Evolutionary conservation across 441 rosid genomes (phyloP), one percentile per base, ranked within the genome.

Genomic region (Arabidopsis hybrid): DNA sequence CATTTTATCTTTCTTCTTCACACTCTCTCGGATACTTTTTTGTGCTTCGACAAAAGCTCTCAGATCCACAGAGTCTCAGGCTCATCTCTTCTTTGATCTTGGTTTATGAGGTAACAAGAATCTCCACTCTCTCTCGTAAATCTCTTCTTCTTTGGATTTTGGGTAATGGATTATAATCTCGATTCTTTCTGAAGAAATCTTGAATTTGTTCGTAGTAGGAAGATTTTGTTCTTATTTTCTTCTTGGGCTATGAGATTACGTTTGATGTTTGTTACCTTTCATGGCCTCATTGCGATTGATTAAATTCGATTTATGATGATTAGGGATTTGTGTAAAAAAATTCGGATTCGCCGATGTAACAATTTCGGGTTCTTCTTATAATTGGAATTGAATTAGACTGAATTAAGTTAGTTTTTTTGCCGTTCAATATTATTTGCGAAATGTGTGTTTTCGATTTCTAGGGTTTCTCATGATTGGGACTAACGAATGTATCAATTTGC

Each of bases 91-190:
- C 74, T 60, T 67, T 34, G 73, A 74, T 60, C 17, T 75, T 75
- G 74, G 79, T 75, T 75, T 75, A 75, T 75, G 79, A 75, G 79
- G 79, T 75, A 8, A 17, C 58, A 10, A 9, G 64, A 9, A 8
- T 68, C 49, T 0, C 0, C 56, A 12, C 12, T 55, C 60, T 47
- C 21, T 13, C 66, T 42, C 9, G 9, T n/a, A 7, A 55, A 31
- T 55, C 59, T 55, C 60, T 55, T 31, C 40, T 8, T 57, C 32
- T 1, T 0, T 17, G 6, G 3, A 21, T 10, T 26, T n/a, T 31
- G 1, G 0, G 1, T 36, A 8, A 43, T 46, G 13, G 36, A 5
- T 7, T 6, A 31, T 31, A 14, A 14, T 34, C 50, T 56, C 55
- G 26, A 21, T 57, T 65, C 12, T 49, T n/a, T 17, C 38, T 53